These are phyloP conservation scores for Cryptococcus sp. DNA, from an alignment of 1,284 basidiomycete genomes.

Conservation along the genomic window DNA sequence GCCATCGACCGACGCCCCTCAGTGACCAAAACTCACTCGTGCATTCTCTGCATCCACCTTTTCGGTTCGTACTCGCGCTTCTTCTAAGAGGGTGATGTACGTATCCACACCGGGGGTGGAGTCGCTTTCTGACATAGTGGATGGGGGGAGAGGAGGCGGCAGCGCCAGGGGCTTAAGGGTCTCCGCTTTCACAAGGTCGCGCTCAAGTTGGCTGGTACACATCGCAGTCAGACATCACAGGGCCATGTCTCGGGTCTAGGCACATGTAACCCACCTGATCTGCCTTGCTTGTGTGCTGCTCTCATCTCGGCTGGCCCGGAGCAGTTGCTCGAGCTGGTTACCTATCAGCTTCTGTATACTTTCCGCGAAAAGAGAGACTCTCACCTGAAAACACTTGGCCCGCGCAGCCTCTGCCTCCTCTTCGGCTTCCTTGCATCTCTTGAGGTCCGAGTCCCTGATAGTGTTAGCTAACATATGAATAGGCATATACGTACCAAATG, in stretches of 20 bases:
- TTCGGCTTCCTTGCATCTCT: conserved; percentile 27
- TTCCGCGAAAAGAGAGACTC: neutral
- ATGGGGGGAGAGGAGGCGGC: neutral
- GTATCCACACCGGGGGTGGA: conserved; percentile 3
- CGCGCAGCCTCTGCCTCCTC: conserved; percentile 16
- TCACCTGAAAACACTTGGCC: conserved; percentile 25
- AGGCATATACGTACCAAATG: conserved; percentile 30
- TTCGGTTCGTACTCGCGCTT: conserved; percentile 25
- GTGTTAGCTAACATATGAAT: neutral
- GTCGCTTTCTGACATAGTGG: neutral
- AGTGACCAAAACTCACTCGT: conserved; percentile 18
- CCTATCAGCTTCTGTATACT: neutral
- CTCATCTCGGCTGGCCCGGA: conserved; percentile 12
- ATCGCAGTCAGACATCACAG: neutral
- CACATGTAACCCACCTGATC: no score
- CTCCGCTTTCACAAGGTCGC: no score
- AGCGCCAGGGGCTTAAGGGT: no score
- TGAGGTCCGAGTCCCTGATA: conserved; percentile 32
- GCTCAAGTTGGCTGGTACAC: no score
- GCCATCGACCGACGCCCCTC: neutral
- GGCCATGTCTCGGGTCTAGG: no score
- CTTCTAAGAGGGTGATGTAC: conserved; percentile 28
- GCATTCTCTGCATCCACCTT: conserved; percentile 36
- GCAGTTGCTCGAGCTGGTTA: conserved; percentile 8
- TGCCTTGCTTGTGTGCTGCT: neutral